phyloP scores from a whole-genome alignment of 495 filamentous ascomycete species.

The Letharia lupina region DNA sequence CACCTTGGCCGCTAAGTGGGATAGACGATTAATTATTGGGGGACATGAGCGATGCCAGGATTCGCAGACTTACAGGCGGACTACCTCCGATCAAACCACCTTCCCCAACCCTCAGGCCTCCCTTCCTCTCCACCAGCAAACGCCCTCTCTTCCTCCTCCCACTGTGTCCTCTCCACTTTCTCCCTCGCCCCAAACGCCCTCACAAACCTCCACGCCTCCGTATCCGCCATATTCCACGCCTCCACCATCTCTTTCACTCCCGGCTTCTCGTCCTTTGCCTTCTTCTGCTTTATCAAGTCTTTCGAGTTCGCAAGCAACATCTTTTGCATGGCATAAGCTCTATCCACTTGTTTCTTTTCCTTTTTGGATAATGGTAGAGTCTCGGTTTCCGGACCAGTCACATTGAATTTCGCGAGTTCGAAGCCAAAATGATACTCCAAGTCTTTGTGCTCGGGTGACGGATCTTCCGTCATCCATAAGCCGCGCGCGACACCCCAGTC shows the following conservation, averaged over 20 bases:
- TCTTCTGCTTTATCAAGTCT: slow-evolving; percentile 41
- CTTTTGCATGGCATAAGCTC: slow-evolving; percentile 47
- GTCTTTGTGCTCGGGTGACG: slow-evolving; percentile 42
- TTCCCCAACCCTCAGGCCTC: slow-evolving; percentile 14
- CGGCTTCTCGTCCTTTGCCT: slow-evolving; percentile 26
- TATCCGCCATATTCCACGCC: slow-evolving; percentile 89
- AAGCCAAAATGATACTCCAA: slow-evolving; percentile 91
- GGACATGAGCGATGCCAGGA: background rate
- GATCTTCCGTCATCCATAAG: slow-evolving; percentile 77
- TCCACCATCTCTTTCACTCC: slow-evolving; percentile 44
- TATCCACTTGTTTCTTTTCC: slow-evolving; percentile 32
- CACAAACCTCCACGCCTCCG: slow-evolving; percentile 88
- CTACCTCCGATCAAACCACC: slow-evolving; percentile 21
- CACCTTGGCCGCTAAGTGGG: background rate
- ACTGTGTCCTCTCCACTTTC: slow-evolving; percentile 51
- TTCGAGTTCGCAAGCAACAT: slow-evolving; percentile 54
- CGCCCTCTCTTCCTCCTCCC: slow-evolving; percentile 61
- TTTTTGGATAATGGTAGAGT: slow-evolving; percentile 14
- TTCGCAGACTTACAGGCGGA: background rate
- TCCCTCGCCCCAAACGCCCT: slow-evolving; percentile 58
- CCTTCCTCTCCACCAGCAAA: slow-evolving; percentile 44
- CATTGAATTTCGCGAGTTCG: slow-evolving; percentile 46
- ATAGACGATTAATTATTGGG: background rate
- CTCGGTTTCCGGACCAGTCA: slow-evolving; percentile 19
- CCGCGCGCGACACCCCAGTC: slow-evolving; percentile 49